phyloP scores from a whole-genome alignment of 805 yeast genomes.

The Saccharomycopsis fermentans region DNA sequence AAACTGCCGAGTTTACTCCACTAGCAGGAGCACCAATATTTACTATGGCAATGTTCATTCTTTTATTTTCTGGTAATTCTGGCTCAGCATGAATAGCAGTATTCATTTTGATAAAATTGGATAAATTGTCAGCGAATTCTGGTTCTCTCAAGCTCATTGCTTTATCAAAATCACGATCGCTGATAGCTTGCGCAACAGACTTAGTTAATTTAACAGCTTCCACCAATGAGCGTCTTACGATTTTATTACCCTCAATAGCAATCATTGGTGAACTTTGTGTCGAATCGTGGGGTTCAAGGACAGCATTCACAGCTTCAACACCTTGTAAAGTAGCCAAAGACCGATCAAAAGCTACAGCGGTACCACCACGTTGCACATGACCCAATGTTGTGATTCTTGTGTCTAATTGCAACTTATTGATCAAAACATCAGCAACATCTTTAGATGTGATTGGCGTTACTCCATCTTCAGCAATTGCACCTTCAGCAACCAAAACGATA shows the following conservation, averaged over 20 bases:
- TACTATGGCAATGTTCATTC: constrained; percentile 56
- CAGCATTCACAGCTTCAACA: constrained; percentile 72
- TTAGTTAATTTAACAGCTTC: constrained; percentile 67
- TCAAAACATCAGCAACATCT: constrained; percentile 57
- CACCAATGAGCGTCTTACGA: constrained; percentile 55
- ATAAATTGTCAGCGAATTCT: constrained; percentile 54
- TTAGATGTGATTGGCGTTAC: constrained; percentile 51
- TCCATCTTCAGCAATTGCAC: constrained; percentile 63
- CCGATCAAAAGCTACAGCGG: constrained; percentile 68
- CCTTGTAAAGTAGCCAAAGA: constrained; percentile 69
- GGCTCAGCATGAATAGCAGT: constrained; percentile 60
- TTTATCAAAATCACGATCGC: constrained; percentile 50
- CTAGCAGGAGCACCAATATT: constrained; percentile 78
- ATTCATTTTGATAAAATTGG: constrained; percentile 54
- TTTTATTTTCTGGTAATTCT: constrained; percentile 40
- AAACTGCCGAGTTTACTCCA: constrained; percentile 68
- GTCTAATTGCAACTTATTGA: constrained; percentile 56
- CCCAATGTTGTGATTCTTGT: constrained; percentile 72
- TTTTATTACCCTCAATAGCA: constrained; percentile 60
- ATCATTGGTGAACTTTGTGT: constrained; percentile 69
- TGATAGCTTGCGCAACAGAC: constrained; percentile 62
- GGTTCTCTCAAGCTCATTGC: constrained; percentile 67
- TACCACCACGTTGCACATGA: constrained; percentile 78
- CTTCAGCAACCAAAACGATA: constrained; percentile 75
- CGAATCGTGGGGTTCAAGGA: constrained; percentile 51